These are phyloP conservation scores for Zizania latifolia DNA, from an alignment of 176 grass and related monocot genomes.

Conservation along the genomic window DNA sequence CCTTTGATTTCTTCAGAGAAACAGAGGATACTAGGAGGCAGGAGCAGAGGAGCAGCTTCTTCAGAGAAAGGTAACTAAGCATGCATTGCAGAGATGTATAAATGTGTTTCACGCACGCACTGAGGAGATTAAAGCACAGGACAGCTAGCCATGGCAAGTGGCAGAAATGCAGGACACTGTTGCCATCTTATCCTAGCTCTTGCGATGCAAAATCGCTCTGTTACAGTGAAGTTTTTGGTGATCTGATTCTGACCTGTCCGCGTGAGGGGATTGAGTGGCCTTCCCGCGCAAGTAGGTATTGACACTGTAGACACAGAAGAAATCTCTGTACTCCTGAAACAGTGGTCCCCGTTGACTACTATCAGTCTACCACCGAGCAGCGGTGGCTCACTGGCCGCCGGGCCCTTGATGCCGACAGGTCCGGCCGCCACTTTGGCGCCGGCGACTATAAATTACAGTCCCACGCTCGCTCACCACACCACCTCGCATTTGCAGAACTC, in stretches of 20 bases:
- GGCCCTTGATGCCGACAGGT: background rate
- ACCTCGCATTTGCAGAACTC: background rate
- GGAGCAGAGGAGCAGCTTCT: background rate
- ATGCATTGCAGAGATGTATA: background rate
- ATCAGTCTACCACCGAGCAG: too few relatives aligned
- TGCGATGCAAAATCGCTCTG: background rate
- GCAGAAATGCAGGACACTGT: background rate
- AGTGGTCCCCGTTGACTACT: background rate
- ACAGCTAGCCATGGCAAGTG: too few relatives aligned
- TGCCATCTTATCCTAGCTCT: conserved; percentile 14
- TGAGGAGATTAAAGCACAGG: too few relatives aligned
- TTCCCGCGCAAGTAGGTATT: background rate
- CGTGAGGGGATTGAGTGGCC: background rate
- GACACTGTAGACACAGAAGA: background rate
- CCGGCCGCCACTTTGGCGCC: background rate
- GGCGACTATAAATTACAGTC: conserved; percentile 19
- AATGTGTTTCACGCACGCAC: background rate
- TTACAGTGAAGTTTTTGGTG: background rate
- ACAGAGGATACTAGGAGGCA: background rate
- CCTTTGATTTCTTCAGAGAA: too few relatives aligned
- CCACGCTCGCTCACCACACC: background rate
- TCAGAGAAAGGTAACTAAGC: background rate
- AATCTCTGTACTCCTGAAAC: background rate
- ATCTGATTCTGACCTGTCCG: background rate
- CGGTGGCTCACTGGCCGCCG: too few relatives aligned